Base-by-base conservation (phyloP, 2,329 filamentous ascomycete genomes). In the Curvularia lunata region DNA sequence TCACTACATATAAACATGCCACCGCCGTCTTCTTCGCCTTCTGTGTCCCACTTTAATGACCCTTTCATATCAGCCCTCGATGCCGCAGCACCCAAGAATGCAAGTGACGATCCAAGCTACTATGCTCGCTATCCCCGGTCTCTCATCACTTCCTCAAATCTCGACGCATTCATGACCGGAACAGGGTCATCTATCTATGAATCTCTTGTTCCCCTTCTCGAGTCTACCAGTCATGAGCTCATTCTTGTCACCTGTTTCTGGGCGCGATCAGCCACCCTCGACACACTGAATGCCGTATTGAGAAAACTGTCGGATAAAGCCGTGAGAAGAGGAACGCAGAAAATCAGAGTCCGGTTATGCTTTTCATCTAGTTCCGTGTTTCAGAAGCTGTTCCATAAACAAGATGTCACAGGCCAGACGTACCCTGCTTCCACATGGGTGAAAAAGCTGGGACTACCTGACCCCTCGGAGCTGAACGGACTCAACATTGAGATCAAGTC, bases 241-340 rank as follows among this genome's bases (percentile, higher is more conserved):
- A 85, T 92, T 57, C 82, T 95, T 41, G 89, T 92, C 6, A 94
- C 91, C 8, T 94, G 91, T 75, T 95, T 93, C 77, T 93, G 91
- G 90, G 87, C 91, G 0, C 79, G 80, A 0, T 93, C 90, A 0
- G 75, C 82, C 1, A 88, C 86, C 0, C 80, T 88, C 18, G 78
- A 83, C 4, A 82, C 82, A 0, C 78, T 95, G 12, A 81, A 79
- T 38, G 77, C 84, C 4, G 80, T 86, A 0, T 81, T 95, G 0
- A 75, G 81, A 13, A 79, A 79, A 50, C 81, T 95, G 8, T 90
- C 89, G 1, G 67, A 74, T 2, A 78, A 81, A 67, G 77, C 77
- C 38, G 68, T 63, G 56, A 63, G 61, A 7, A 62, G 67, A 21
- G 71, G 74, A 1, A 67, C 67, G 1, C 65, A 70, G 2, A 79